Evolutionary conservation across 2,329 filamentous ascomycete genomes (phyloP), one percentile per base, ranked within the genome.

Genomic region (Diplocarpon mali): DNA sequence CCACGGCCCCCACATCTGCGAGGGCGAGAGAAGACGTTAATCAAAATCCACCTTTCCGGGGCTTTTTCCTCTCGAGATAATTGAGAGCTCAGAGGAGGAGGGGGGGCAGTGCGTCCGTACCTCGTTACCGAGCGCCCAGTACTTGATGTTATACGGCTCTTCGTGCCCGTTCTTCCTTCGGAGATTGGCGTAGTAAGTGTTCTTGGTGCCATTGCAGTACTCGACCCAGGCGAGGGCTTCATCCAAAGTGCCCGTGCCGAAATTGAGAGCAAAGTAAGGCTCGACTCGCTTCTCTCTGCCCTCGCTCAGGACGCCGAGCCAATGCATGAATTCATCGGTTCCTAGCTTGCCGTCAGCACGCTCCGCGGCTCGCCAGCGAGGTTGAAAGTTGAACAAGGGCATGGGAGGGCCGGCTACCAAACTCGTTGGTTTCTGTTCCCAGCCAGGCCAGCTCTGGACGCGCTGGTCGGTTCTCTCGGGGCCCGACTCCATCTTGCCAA

Each of bases 271-370:
- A 34, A 92, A 70, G 61, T 88, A 92, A 4, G 85, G 85, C 67
- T 89, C 82, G 0, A 84, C 83, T 16, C 75, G 73, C 20, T 76
- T 69, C 9, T 71, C 65, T 24, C 55, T 56, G 56, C 82, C 78
- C 6, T 77, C 76, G 17, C 76, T 76, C 7, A 88, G 75, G 9
- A 75, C 68, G 53, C 80, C 72, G 51, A 85, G 86, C 84, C 84
- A 90, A 54, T 80, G 72, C 72, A 92, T 76, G 64, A 92, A 92
- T 67, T 92, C 86, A 62, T 92, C 84, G 0, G 85, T 92, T 17
- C 58, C 57, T 59, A n/a, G 14, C 40, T 90, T 27, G 55, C 52
- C 56, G 17, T 51, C 15, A 51, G 28, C 31, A 28, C 24, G 30
- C 30, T 32, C n/a, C 10, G 11, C 9, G n/a, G 10, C 5, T 32